These are phyloP conservation scores for Esteya vermicola DNA, from an alignment of 2,329 filamentous ascomycete species.

Conservation along the genomic window DNA sequence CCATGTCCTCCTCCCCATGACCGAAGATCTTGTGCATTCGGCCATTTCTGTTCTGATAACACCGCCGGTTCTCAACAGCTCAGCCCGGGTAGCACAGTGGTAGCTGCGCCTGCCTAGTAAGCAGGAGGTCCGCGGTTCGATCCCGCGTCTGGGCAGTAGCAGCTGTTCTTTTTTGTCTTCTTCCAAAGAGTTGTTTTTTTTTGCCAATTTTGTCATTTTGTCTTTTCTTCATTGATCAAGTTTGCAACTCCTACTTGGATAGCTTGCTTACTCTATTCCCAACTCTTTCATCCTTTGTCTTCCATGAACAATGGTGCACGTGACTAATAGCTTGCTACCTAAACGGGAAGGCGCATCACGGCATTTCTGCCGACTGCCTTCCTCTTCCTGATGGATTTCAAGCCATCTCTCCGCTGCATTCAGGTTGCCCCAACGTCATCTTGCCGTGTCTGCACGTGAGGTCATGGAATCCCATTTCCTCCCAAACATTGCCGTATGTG, in stretches of 20 bases:
- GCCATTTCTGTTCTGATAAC: neutral
- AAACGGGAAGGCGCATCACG: no score
- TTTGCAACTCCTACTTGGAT: no score
- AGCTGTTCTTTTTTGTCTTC: neutral
- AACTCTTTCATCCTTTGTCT: no score
- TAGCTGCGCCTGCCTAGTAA: neutral
- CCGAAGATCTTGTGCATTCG: neutral
- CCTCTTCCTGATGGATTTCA: no score
- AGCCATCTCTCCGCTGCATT: no score
- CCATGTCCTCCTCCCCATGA: neutral
- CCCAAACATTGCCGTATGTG: slow-evolving; percentile 35
- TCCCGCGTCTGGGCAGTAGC: neutral
- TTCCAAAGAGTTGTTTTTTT: neutral
- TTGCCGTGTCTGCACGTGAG: no score
- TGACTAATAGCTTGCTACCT: no score
- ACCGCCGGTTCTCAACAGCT: neutral
- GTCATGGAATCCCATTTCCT: slow-evolving; percentile 4
- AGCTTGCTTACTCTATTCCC: no score
- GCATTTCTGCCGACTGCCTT: no score
- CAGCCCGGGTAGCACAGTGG: neutral
- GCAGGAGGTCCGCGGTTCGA: neutral
- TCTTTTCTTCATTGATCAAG: no score
- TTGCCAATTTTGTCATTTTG: neutral
- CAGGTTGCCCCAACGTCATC: no score
- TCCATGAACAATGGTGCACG: no score